A percentile compares a stretch with the other conserved stretches of the same genome.
phyloP scores from a whole-genome alignment of 2,329 filamentous ascomycete genomes.

The Nakataea oryzae region DNA sequence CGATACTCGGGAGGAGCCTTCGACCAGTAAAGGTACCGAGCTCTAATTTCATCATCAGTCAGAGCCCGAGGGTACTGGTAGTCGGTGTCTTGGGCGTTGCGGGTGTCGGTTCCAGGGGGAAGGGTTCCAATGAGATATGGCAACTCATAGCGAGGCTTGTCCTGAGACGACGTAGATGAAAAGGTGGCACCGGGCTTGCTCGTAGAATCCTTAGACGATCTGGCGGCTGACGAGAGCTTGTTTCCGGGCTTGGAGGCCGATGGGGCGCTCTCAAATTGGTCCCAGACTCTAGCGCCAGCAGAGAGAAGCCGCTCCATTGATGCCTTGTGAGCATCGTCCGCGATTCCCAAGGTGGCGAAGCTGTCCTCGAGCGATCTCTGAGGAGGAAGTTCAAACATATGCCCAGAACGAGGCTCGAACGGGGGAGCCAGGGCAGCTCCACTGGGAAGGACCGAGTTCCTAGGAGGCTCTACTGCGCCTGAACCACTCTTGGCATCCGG shows the following conservation, averaged over 20 bases:
- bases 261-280: slow-evolving; percentile 4
- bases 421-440: slow-evolving; percentile 37
- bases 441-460: slow-evolving; percentile 28
- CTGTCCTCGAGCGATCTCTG: slow-evolving; percentile 2
- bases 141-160: slow-evolving; percentile 9
- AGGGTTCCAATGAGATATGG: slow-evolving; percentile 48
- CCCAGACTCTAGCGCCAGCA: not conserved
- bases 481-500: slow-evolving; percentile 18
- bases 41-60: slow-evolving; percentile 46
- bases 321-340: not conserved
- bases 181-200: slow-evolving; percentile 2
- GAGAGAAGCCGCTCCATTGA: not conserved
- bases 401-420: slow-evolving; percentile 29
- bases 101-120: slow-evolving; percentile 30
- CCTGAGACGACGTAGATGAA: slow-evolving; percentile 8
- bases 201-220: not conserved
- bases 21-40: slow-evolving; percentile 51
- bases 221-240: not conserved
- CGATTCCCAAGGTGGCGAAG: not conserved
- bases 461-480: slow-evolving; percentile 15
- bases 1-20: slow-evolving; percentile 38
- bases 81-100: slow-evolving; percentile 30
- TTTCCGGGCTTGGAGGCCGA: not conserved
- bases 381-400: not conserved
- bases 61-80: slow-evolving; percentile 46